These are phyloP conservation scores for Tuber brumale DNA, from an alignment of 495 filamentous ascomycete genomes.

Conservation along the genomic window DNA sequence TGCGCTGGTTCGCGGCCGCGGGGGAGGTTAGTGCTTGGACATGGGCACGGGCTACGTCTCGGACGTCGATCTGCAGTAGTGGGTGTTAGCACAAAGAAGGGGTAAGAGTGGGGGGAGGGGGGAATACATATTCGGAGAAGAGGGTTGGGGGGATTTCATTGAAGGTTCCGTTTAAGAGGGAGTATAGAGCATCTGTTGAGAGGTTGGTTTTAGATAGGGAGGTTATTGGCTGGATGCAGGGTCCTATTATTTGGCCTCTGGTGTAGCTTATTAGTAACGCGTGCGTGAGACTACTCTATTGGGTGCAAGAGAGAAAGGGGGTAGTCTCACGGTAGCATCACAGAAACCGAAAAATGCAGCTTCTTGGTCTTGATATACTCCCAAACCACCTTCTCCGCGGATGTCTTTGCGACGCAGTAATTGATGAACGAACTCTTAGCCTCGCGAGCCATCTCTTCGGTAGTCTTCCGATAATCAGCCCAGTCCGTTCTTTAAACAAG, in stretches of 20 bases:
- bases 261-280: background rate
- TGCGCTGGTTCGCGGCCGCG: conserved; percentile 41
- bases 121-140: background rate
- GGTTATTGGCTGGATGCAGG: conserved; percentile 5
- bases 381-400: conserved; percentile 45
- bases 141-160: conserved; percentile 26
- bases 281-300: background rate
- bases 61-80: conserved; percentile 43
- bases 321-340: conserved; percentile 44
- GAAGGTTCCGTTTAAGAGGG: conserved; percentile 42
- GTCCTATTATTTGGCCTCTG: background rate
- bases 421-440: conserved; percentile 20
- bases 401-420: conserved; percentile 45
- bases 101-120: background rate
- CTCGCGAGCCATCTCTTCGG: background rate
- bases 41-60: conserved; percentile 45
- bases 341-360: conserved; percentile 43
- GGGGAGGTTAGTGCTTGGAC: conserved; percentile 41
- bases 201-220: conserved; percentile 44
- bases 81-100: background rate
- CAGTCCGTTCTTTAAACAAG: background rate
- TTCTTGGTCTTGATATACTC: conserved; percentile 43
- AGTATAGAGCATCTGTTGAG: conserved; percentile 33
- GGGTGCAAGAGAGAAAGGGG: conserved; percentile 12
- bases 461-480: background rate